Percentiles rank a stretch among this genome's conserved stretches.
phyloP scores from a whole-genome alignment of 2,329 filamentous ascomycete species.

The Myriosclerotinia duriaeana region DNA sequence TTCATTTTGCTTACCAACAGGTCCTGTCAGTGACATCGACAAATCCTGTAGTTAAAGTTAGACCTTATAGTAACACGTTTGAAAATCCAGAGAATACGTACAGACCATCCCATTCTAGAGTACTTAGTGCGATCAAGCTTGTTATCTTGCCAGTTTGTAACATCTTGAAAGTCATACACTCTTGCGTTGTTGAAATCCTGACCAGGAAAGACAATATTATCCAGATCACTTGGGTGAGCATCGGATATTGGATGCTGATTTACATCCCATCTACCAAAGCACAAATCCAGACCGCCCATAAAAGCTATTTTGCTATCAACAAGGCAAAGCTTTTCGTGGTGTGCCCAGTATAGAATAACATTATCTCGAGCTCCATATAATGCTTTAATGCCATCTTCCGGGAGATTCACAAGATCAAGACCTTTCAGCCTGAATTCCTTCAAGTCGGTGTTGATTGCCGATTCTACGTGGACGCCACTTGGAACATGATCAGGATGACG shows the following conservation, averaged over 20 bases:
- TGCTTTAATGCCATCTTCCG: slow-evolving; percentile 70
- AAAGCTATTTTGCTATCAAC: slow-evolving; percentile 79
- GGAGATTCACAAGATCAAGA: slow-evolving; percentile 62
- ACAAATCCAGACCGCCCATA: slow-evolving; percentile 89
- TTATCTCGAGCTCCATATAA: slow-evolving; percentile 81
- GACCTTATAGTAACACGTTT: neutral
- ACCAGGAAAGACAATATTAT: slow-evolving; percentile 77
- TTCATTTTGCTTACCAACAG: slow-evolving; percentile 14
- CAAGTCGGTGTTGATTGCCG: slow-evolving; percentile 65
- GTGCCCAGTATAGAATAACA: slow-evolving; percentile 85
- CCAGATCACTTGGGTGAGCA: slow-evolving; percentile 73
- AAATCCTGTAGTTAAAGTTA: slow-evolving; percentile 55
- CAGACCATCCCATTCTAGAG: slow-evolving; percentile 87
- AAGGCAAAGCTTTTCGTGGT: slow-evolving; percentile 87
- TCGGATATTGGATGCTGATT: slow-evolving; percentile 77
- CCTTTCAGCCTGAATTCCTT: slow-evolving; percentile 50
- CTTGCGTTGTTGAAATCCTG: slow-evolving; percentile 92
- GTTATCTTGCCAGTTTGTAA: slow-evolving; percentile 76
- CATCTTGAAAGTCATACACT: slow-evolving; percentile 77
- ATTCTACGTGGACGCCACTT: slow-evolving; percentile 65
- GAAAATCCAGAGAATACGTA: neutral
- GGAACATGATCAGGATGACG: slow-evolving; percentile 86
- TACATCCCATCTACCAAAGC: slow-evolving; percentile 85
- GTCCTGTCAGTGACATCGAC: slow-evolving; percentile 71
- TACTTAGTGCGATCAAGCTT: slow-evolving; percentile 77